These are phyloP conservation scores for Leptosphaerulina australis DNA, from an alignment of 2,329 filamentous ascomycete species.

Conservation along the genomic window DNA sequence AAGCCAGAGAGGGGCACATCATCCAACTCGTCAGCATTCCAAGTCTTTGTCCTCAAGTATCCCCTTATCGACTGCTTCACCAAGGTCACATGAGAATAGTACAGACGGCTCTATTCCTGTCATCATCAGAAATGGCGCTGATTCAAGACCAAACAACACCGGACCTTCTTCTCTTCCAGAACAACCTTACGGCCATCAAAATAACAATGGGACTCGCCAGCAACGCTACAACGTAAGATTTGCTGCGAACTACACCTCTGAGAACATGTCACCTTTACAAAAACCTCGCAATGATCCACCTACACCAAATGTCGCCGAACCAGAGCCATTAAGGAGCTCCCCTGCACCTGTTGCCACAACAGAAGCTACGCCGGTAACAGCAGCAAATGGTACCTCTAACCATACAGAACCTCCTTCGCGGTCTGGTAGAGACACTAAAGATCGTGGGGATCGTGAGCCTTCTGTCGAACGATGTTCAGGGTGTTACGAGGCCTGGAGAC, in stretches of 20 bases:
- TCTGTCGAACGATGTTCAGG: constrained; percentile 29
- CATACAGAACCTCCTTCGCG: constrained; percentile 12
- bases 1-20: constrained; percentile 8
- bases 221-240: constrained; percentile 38
- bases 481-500: constrained; percentile 30
- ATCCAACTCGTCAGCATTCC: constrained; percentile 12
- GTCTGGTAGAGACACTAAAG: constrained; percentile 2
- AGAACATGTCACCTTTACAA: constrained; percentile 29
- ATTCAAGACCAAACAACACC: constrained; percentile 13
- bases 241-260: constrained; percentile 27
- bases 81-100: constrained; percentile 22
- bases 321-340: constrained; percentile 13
- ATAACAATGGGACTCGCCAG: constrained; percentile 24
- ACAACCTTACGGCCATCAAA: constrained; percentile 14
- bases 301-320: constrained; percentile 8
- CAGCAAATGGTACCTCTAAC: constrained; percentile 5
- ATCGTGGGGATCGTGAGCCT: constrained; percentile 19
- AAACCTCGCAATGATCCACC: constrained; percentile 27
- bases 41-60: constrained; percentile 8
- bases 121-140: constrained; percentile 9
- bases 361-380: constrained; percentile 15
- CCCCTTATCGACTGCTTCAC: constrained; percentile 4
- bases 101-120: constrained; percentile 9
- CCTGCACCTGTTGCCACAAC: constrained; percentile 12
- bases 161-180: constrained; percentile 15